Evolutionary conservation across 2,329 filamentous ascomycete genomes (phyloP).

Genomic region (Verticillium nubilum): DNA sequence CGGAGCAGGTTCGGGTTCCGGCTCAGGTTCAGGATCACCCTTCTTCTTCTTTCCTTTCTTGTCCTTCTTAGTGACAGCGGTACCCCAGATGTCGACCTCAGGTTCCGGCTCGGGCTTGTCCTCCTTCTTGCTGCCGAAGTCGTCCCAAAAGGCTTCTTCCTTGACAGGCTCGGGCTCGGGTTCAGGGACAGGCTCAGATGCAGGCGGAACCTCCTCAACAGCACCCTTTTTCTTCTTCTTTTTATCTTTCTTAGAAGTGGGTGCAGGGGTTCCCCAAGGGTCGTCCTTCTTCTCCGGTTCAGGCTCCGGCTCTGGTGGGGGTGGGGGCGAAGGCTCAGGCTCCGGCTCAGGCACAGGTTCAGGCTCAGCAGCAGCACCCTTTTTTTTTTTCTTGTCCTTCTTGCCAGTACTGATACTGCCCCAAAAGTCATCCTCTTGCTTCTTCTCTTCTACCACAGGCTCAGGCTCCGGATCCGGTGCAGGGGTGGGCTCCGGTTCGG

Average conservation of each 20-base stretch:
- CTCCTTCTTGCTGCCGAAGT: slow-evolving; percentile 3
- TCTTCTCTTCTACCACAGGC: slow-evolving; percentile 4
- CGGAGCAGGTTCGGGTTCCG: slow-evolving; percentile 16
- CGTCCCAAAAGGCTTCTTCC: slow-evolving; percentile 2
- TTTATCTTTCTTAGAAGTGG: slow-evolving; percentile 32
- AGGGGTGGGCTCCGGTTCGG: slow-evolving; percentile 10
- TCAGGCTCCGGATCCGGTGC: slow-evolving; percentile 18
- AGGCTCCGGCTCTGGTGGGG: slow-evolving; percentile 5
- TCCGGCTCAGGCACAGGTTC: slow-evolving; percentile 1
- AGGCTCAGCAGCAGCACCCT: slow-evolving; percentile 15
- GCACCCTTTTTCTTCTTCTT: slow-evolving; percentile 31
- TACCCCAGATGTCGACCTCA: slow-evolving; percentile 16
- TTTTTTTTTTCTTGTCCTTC: slow-evolving; percentile 28
- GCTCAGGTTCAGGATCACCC: slow-evolving; percentile 4
- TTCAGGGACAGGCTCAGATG: slow-evolving; percentile 35
- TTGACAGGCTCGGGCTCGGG: slow-evolving; percentile 12
- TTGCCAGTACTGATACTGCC: slow-evolving; percentile 29
- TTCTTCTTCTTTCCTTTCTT: slow-evolving; percentile 33
- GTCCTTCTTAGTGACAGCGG: slow-evolving; percentile 31
- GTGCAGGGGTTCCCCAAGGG: slow-evolving; percentile 22
- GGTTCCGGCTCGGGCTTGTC: slow-evolving; percentile 14
- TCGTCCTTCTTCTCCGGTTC: slow-evolving; percentile 18
- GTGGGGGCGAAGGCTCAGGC: not conserved
- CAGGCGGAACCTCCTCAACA: slow-evolving; percentile 28
- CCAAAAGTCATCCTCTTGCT: slow-evolving; percentile 23